Evolutionary conservation across 495 filamentous ascomycete genomes (phyloP), one percentile per base, ranked within the genome.

Genomic region (Xylaria bambusicola): DNA sequence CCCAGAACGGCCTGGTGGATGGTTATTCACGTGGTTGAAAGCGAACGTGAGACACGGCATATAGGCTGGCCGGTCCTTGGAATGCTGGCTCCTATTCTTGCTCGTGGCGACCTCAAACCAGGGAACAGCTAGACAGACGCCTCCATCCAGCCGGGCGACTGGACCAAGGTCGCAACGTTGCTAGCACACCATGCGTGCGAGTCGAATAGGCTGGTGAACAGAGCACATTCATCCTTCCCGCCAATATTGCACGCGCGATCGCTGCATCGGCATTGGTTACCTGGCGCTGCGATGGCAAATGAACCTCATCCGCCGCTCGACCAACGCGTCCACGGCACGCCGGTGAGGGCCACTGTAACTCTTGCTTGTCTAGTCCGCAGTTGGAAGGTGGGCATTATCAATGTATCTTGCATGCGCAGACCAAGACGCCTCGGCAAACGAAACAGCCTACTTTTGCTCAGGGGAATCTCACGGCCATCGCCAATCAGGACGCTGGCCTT

Each of bases 141-240:
- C 29, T 44, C 45, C 41, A 27, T 41, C 20, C n/a, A 53, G 29
- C 52, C 31, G 44, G n/a, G 54, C 23, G 52, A 44, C 61, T 56
- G 52, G 49, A 58, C 27, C 58, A 63, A 50, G 55, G 62, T 62
- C 57, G 68, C 68, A 71, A 71, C 68, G 68, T 71, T 71, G 66
- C 68, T 42, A 66, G 53, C 26, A 40, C 64, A n/a, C 56, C 31
- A 49, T 47, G 10, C 35, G 17, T 29, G 26, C 46, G 56, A 41
- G 17, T 17, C 38, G 26, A 10, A 24, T 35, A 21, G 38, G 8
- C 29, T 26, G 26, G 35, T 51, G 36, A 58, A 10, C 31, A 46
- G 54, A 56, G 46, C 44, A 42, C n/a, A 17, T 42, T 57, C 56
- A 36, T 49, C 33, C 40, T 55, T n/a, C 49, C 27, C 33, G 52